Base-by-base conservation (phyloP, 192 early-diverging fungal genomes). In the Rhizoclosmatium sp. region DNA sequence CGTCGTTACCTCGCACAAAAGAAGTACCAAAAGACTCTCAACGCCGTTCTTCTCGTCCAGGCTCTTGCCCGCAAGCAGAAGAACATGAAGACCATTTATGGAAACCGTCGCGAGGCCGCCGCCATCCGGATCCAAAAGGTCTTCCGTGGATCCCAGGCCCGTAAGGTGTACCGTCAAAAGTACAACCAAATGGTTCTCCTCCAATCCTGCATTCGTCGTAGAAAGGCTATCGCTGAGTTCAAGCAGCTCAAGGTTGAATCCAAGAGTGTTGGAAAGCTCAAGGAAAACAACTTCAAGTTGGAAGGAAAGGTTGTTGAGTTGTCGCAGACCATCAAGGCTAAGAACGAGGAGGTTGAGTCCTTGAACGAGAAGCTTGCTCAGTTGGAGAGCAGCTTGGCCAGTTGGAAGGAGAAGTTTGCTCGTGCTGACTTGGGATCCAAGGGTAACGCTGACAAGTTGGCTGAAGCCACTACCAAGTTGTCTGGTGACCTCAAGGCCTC, bases 271-370 rank as follows among this genome's bases (percentile, higher is more conserved):
- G 92, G 90, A 71, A 97, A 98, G 76, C 92, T 97, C 82, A 95
- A 98, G 87, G 94, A 99, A 76, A 90, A 93, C 45, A 96, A 96
- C 46, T 95, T 95, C 83, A 93, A 93, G 85, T 86, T 99, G 2
- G 98, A 99, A 85, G 92, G 90, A 87, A 99, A 97, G 89, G 94
- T 99, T 70, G 92, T 99, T 80, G 95, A 95, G 82, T 87, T 99
- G 71, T 97, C 96, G 46, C 94, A 94, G 77, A 84, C 85, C 46
- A 82, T 97, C 65, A 89, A 89, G 44, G 81, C 83, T 65, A 85
- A 88, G 76, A 89, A 89, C 73, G 87, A 94, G 74, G 94, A 95
- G 80, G 91, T 92, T 82, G 89, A 89, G 41, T 60, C 69, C 14
- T 82, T 92, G 66, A 79, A 83, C 54, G 89, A 90, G 69, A 88